Percentiles rank a stretch among this genome's conserved stretches.
Conservation (phyloP, 352 stramenopile genomes). For the Phytopythium oedochilum region DNA sequence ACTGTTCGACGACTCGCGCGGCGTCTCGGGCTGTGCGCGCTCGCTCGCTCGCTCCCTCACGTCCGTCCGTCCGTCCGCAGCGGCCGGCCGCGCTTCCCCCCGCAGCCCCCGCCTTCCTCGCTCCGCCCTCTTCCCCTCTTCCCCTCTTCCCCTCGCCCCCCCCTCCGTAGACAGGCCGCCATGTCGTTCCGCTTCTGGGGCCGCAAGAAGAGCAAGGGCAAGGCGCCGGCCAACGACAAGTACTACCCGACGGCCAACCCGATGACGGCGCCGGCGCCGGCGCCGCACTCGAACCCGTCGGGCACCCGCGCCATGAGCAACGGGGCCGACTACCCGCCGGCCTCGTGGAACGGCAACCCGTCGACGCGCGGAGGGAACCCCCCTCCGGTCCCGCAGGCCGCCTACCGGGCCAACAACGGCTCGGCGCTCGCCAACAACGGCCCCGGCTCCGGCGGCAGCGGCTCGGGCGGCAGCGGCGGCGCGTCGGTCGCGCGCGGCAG, state of each 20-base stretch:
- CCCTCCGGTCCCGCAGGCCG: slow-evolving; percentile 8
- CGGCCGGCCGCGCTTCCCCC: background rate
- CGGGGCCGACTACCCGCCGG: slow-evolving; percentile 22
- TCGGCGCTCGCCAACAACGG: slow-evolving; percentile 1
- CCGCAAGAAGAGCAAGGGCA: slow-evolving; percentile 68
- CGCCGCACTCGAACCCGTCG: slow-evolving; percentile 37
- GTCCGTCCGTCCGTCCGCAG: too few species aligned
- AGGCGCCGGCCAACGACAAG: slow-evolving; percentile 34
- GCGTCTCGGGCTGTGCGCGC: background rate
- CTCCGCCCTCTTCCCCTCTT: too few species aligned
- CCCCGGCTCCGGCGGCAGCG: slow-evolving; percentile 5
- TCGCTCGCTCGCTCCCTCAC: too few species aligned
- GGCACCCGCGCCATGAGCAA: slow-evolving; percentile 43
- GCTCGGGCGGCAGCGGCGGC: slow-evolving; percentile 1
- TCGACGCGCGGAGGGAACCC: slow-evolving; percentile 5
- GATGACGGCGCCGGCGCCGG: slow-evolving; percentile 11
- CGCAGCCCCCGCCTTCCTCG: background rate
- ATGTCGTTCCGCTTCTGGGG: slow-evolving; percentile 79
- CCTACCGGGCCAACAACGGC: slow-evolving; percentile 5
- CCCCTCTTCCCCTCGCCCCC: too few species aligned
- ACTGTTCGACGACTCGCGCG: slow-evolving; percentile 3
- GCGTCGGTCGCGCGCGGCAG: slow-evolving; percentile 9
- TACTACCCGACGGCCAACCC: slow-evolving; percentile 19
- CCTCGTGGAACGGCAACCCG: slow-evolving; percentile 4
- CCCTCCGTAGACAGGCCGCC: background rate